Conservation (phyloP, 257 asterid species). For the Parsonsia alboflavescens region DNA sequence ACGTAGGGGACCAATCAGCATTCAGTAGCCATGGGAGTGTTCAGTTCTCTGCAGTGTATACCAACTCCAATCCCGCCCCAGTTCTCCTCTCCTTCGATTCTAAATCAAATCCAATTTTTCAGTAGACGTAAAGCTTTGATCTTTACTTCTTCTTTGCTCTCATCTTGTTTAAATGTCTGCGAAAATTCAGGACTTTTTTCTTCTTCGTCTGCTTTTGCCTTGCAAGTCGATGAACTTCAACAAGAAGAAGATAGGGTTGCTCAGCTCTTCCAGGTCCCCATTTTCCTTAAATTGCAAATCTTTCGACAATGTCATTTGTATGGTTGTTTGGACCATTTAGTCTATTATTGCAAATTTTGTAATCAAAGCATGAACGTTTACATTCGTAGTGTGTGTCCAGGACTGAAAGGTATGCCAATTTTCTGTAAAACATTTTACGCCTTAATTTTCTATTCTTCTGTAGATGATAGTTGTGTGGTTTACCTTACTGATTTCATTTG, state of each 20-base stretch:
- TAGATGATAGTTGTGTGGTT: background rate
- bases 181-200: slow-evolving; percentile 24
- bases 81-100: slow-evolving; percentile 19
- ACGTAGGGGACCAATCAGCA: background rate
- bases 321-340: background rate
- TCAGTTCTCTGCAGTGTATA: slow-evolving; percentile 23
- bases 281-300: background rate
- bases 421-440: background rate
- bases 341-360: background rate
- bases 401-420: background rate
- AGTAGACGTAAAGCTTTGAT: slow-evolving; percentile 50
- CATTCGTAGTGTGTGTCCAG: background rate
- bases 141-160: slow-evolving; percentile 44
- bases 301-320: background rate
- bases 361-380: background rate
- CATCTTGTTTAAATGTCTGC: slow-evolving; percentile 24
- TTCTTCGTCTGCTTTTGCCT: slow-evolving; percentile 41
- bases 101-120: slow-evolving; percentile 17
- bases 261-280: slow-evolving; percentile 59
- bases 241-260: slow-evolving; percentile 50
- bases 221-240: slow-evolving; percentile 41
- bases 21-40: slow-evolving; percentile 32
- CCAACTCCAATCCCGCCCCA: slow-evolving; percentile 25
- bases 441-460: background rate
- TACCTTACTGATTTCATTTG: background rate